These are phyloP conservation scores for Barnettozyma hawaiiensis DNA, from an alignment of 1,139 yeast genomes.

Conservation along the genomic window DNA sequence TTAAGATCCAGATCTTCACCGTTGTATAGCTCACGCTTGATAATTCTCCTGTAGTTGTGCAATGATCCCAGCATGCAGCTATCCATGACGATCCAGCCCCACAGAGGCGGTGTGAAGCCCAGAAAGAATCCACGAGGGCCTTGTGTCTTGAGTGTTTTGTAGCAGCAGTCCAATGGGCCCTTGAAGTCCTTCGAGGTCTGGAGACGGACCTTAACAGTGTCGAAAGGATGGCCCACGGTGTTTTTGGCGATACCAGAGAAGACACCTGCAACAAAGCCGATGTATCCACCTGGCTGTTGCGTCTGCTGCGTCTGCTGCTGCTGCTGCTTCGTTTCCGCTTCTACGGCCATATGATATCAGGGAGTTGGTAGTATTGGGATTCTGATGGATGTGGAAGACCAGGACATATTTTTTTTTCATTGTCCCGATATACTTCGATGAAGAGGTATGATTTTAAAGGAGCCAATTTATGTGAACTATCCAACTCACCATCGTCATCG, in stretches of 20 bases:
- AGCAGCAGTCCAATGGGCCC: slow-evolving; percentile 79
- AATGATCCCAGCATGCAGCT: slow-evolving; percentile 82
- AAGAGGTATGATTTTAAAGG: too few species aligned
- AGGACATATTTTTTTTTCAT: too few species aligned
- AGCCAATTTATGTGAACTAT: too few species aligned
- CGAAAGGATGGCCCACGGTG: slow-evolving; percentile 91
- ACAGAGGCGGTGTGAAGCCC: slow-evolving; percentile 87
- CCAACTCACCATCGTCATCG: too few species aligned
- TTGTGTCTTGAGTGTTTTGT: slow-evolving; percentile 65
- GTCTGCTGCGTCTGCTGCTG: too few species aligned
- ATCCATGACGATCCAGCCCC: slow-evolving; percentile 94
- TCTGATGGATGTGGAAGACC: too few species aligned
- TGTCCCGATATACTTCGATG: too few species aligned
- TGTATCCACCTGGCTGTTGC: slow-evolving; percentile 39
- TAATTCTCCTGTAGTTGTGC: slow-evolving; percentile 64
- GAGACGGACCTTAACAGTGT: slow-evolving; percentile 79
- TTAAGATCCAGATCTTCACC: slow-evolving; percentile 55
- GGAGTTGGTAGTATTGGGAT: too few species aligned
- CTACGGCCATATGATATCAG: slow-evolving; percentile 6
- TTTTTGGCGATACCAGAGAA: slow-evolving; percentile 84
- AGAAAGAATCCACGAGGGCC: slow-evolving; percentile 76
- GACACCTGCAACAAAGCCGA: slow-evolving; percentile 84
- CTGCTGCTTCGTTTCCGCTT: slow-evolving; percentile 4
- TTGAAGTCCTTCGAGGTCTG: slow-evolving; percentile 76
- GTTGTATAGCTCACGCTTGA: slow-evolving; percentile 58